Percentiles rank a stretch among this genome's conserved stretches.
phyloP scores from a whole-genome alignment of 345 rosid species.

The Linum usitatissimum region DNA sequence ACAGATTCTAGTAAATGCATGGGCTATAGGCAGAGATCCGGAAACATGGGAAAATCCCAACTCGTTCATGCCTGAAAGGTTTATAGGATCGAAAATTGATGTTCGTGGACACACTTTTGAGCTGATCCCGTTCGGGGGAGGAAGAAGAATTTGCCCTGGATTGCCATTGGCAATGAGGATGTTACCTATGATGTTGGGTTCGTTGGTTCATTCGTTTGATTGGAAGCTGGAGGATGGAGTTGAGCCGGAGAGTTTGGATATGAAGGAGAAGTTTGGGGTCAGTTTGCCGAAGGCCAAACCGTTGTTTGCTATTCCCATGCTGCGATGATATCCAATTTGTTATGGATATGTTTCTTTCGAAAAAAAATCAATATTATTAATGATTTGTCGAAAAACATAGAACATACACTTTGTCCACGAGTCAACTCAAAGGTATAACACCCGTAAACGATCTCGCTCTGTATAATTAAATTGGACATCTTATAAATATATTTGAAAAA shows the following conservation, averaged over 20 bases:
- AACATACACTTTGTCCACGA: too few species aligned
- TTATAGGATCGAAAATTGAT: slow-evolving; percentile 29
- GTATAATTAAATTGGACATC: too few species aligned
- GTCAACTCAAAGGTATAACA: too few species aligned
- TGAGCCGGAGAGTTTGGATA: slow-evolving; percentile 16
- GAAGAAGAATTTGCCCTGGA: slow-evolving; percentile 43
- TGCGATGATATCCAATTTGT: too few species aligned
- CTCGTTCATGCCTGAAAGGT: slow-evolving; percentile 33
- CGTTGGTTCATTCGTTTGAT: slow-evolving; percentile 30
- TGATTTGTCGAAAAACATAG: too few species aligned
- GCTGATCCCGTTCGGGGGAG: slow-evolving; percentile 35
- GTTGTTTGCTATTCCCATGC: slow-evolving; percentile 20
- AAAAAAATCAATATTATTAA: too few species aligned
- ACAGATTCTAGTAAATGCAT: slow-evolving; percentile 33
- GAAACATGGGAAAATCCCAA: slow-evolving; percentile 27
- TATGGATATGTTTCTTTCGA: too few species aligned
- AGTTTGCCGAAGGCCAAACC: slow-evolving; percentile 26
- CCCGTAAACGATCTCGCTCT: too few species aligned
- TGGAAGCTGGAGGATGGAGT: slow-evolving; percentile 29
- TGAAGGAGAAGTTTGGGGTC: slow-evolving; percentile 34
- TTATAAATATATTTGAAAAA: too few species aligned
- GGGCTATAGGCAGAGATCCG: slow-evolving; percentile 44
- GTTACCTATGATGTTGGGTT: slow-evolving; percentile 31
- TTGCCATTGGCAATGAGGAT: slow-evolving; percentile 29
- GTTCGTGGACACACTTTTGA: slow-evolving; percentile 24